A percentile compares a stretch with the other conserved stretches of the same genome.
These are phyloP conservation scores for Pseudogymnoascus sp. DNA, from an alignment of 2,329 filamentous ascomycete species.

Conservation along the genomic window DNA sequence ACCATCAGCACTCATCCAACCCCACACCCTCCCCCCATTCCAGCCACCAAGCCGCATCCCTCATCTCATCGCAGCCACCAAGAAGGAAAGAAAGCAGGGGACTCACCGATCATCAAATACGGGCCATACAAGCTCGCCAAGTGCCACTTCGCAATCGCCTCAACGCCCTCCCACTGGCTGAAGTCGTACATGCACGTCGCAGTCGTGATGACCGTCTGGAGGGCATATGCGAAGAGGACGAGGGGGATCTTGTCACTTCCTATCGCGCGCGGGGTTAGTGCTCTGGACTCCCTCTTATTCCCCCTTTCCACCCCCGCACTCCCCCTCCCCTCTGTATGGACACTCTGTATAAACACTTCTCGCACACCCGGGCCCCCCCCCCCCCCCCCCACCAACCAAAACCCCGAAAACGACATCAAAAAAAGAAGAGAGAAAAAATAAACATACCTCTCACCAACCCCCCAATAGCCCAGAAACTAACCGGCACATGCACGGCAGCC, in stretches of 20 bases:
- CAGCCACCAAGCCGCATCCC: too few species aligned
- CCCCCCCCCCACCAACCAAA: slow-evolving; percentile 28
- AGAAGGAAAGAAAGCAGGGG: not conserved
- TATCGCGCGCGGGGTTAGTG: too few species aligned
- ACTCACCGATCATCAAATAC: slow-evolving; percentile 47
- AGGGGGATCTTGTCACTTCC: too few species aligned
- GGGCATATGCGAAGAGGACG: too few species aligned
- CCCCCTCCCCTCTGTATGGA: too few species aligned
- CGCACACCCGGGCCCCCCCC: too few species aligned
- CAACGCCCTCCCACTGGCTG: slow-evolving; percentile 43
- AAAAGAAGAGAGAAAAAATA: too few species aligned
- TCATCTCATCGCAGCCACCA: not conserved
- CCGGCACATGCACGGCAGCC: slow-evolving; percentile 49
- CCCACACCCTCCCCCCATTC: not conserved
- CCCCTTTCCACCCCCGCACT: too few species aligned
- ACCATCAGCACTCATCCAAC: not conserved
- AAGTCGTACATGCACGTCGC: slow-evolving; percentile 54
- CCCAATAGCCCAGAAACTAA: slow-evolving; percentile 51
- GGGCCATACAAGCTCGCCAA: slow-evolving; percentile 47
- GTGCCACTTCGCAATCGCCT: slow-evolving; percentile 36
- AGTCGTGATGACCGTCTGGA: slow-evolving; percentile 54
- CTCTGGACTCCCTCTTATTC: too few species aligned
- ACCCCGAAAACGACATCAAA: too few species aligned
- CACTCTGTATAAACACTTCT: too few species aligned
- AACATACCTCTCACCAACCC: too few species aligned